phyloP scores from a whole-genome alignment of 306 rosid species.

The Castanea sativa region DNA sequence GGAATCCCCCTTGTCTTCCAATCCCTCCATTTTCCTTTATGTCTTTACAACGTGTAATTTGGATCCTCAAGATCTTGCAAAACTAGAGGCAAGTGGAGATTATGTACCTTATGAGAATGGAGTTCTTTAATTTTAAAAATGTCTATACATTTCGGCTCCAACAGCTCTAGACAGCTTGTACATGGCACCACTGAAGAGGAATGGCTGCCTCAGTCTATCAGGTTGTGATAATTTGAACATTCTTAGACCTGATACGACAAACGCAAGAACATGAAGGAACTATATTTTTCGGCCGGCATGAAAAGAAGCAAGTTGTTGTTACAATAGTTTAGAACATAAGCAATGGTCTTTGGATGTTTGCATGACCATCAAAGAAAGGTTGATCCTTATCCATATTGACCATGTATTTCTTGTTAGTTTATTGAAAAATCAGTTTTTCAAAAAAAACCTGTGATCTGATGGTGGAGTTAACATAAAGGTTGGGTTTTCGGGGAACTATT shows the following conservation, averaged over 20 bases:
- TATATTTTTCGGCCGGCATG: background rate
- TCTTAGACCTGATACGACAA: constrained; percentile 9
- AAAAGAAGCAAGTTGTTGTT: too few species aligned
- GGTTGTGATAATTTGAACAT: constrained; percentile 43
- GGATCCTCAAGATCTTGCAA: constrained; percentile 94
- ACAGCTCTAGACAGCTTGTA: constrained; percentile 90
- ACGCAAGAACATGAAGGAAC: constrained; percentile 34
- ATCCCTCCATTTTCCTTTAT: constrained; percentile 88
- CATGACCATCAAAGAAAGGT: too few species aligned
- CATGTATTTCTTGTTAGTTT: too few species aligned
- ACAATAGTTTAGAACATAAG: too few species aligned
- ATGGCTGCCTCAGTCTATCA: constrained; percentile 72
- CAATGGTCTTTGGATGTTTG: too few species aligned
- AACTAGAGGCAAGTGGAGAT: constrained; percentile 78
- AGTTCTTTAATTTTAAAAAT: constrained; percentile 59
- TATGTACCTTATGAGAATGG: constrained; percentile 4
- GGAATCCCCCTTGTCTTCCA: constrained; percentile 89
- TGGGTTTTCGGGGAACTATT: too few species aligned
- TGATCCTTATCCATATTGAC: too few species aligned
- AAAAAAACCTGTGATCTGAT: too few species aligned
- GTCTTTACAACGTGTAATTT: constrained; percentile 77
- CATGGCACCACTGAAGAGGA: constrained; percentile 75
- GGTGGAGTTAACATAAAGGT: too few species aligned
- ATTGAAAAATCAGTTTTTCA: too few species aligned
- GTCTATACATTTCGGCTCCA: constrained; percentile 83